Percentiles rank a stretch among this genome's conserved stretches.
phyloP scores from a whole-genome alignment of 2,329 filamentous ascomycete genomes.

The Paraphaeosphaeria minitans region DNA sequence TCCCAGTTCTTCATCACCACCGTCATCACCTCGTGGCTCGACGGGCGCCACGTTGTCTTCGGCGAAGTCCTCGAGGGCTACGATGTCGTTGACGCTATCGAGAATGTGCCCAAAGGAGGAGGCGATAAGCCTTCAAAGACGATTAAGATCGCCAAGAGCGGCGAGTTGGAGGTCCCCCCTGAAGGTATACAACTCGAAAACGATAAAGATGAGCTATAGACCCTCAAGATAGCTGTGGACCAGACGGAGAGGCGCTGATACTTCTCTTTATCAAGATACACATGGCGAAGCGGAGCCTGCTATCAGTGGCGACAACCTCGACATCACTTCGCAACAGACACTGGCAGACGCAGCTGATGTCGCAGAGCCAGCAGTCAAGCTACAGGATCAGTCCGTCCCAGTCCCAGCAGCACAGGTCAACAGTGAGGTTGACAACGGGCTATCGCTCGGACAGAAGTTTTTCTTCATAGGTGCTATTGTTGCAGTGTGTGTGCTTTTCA shows the following conservation, averaged over 20 bases:
- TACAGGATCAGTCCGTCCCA: conserved; percentile 25
- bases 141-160: conserved; percentile 81
- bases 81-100: conserved; percentile 78
- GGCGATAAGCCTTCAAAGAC: conserved; percentile 71
- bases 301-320: conserved; percentile 50
- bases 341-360: conserved; percentile 29
- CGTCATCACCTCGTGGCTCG: conserved; percentile 78
- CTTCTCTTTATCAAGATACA: conserved; percentile 49
- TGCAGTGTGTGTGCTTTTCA: conserved; percentile 48
- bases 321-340: conserved; percentile 39
- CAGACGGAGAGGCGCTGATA: conserved; percentile 51
- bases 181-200: conserved; percentile 79
- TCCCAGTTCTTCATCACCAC: conserved; percentile 93
- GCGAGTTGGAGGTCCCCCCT: conserved; percentile 79
- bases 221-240: conserved; percentile 36
- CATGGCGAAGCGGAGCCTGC: conserved; percentile 51
- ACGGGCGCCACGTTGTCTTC: conserved; percentile 85
- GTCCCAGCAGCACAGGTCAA: conserved; percentile 20
- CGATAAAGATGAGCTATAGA: conserved; percentile 71
- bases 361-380: conserved; percentile 33
- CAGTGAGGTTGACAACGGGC: conserved; percentile 37
- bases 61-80: conserved; percentile 87
- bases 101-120: conserved; percentile 68
- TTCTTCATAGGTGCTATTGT: conserved; percentile 52
- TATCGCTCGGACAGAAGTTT: conserved; percentile 53